Percentiles rank a stretch among this genome's conserved stretches.
phyloP scores from a whole-genome alignment of 805 yeast genomes.

The Candida insectorum region DNA sequence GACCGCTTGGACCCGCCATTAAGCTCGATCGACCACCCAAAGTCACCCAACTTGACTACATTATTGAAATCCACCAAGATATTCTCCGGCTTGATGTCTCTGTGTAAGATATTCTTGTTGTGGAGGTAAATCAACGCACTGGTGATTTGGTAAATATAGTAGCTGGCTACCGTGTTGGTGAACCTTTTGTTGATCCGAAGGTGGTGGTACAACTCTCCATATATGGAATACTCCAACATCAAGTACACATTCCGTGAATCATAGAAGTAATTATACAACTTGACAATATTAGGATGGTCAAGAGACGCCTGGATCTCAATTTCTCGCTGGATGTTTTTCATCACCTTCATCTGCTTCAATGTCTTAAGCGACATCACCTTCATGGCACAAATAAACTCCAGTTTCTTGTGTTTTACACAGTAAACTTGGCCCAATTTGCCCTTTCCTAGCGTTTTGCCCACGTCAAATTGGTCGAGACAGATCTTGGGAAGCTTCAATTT shows the following conservation, averaged over 20 bases:
- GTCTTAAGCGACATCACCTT: slow-evolving; percentile 89
- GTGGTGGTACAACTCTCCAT: slow-evolving; percentile 82
- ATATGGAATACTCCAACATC: slow-evolving; percentile 76
- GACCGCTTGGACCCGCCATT: slow-evolving; percentile 43
- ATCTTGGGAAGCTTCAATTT: slow-evolving; percentile 3
- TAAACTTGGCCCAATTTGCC: slow-evolving; percentile 94
- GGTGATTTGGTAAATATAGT: slow-evolving; percentile 80
- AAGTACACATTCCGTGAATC: slow-evolving; percentile 79
- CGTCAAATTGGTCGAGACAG: slow-evolving; percentile 67
- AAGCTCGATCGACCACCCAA: slow-evolving; percentile 83
- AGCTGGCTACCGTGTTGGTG: slow-evolving; percentile 69
- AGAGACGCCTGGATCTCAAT: slow-evolving; percentile 84
- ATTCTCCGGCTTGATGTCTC: slow-evolving; percentile 95
- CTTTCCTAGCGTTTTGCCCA: slow-evolving; percentile 84
- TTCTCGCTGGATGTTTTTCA: slow-evolving; percentile 84
- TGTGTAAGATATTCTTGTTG: slow-evolving; percentile 74
- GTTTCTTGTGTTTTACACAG: slow-evolving; percentile 71
- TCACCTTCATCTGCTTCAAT: slow-evolving; percentile 68
- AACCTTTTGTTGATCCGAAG: slow-evolving; percentile 67
- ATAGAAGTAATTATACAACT: slow-evolving; percentile 80
- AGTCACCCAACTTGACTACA: slow-evolving; percentile 81
- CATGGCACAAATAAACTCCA: slow-evolving; percentile 83
- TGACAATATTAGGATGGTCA: slow-evolving; percentile 74
- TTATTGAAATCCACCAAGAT: slow-evolving; percentile 75
- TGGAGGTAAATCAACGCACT: slow-evolving; percentile 77